Evolutionary conservation across 768 basidiomycete genomes (phyloP).

Genomic region (Coprinopsis marcescibilis): DNA sequence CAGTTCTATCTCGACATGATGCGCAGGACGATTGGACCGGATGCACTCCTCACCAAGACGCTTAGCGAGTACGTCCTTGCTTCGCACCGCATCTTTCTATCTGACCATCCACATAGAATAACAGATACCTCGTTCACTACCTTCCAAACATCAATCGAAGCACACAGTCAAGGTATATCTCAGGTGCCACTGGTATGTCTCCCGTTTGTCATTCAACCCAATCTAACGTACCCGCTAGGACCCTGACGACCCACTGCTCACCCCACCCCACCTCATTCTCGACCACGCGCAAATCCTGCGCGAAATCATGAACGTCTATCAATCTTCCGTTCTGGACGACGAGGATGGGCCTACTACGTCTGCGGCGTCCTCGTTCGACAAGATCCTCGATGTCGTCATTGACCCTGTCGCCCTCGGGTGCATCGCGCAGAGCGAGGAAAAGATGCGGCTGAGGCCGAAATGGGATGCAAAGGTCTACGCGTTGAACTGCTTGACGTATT

Average conservation of each 20-base stretch:
- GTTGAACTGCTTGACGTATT: conserved; percentile 79
- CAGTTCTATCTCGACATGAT: conserved; percentile 94
- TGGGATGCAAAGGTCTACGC: conserved; percentile 87
- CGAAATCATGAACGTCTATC: conserved; percentile 86
- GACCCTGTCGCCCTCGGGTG: conserved; percentile 83
- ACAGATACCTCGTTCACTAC: conserved; percentile 74
- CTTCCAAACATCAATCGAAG: conserved; percentile 85
- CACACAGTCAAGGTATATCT: conserved; percentile 66
- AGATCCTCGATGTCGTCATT: conserved; percentile 76
- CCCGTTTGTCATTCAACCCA: not conserved
- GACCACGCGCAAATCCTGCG: conserved; percentile 81
- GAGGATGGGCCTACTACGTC: conserved; percentile 38
- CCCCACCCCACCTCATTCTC: conserved; percentile 72
- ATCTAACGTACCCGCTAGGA: conserved; percentile 35
- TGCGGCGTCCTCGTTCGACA: conserved; percentile 41
- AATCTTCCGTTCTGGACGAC: conserved; percentile 74
- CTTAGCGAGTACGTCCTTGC: conserved; percentile 63
- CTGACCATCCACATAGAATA: conserved; percentile 43
- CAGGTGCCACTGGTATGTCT: conserved; percentile 48
- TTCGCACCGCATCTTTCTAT: not conserved
- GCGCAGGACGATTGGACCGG: conserved; percentile 84
- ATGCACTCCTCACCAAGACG: conserved; percentile 69
- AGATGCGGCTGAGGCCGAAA: conserved; percentile 41
- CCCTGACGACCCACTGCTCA: conserved; percentile 60
- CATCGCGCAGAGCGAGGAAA: conserved; percentile 58